A percentile compares a stretch with the other conserved stretches of the same genome.
Evolutionary conservation across 2,329 filamentous ascomycete genomes (phyloP).

Genomic region (Bipolaris zeicola): DNA sequence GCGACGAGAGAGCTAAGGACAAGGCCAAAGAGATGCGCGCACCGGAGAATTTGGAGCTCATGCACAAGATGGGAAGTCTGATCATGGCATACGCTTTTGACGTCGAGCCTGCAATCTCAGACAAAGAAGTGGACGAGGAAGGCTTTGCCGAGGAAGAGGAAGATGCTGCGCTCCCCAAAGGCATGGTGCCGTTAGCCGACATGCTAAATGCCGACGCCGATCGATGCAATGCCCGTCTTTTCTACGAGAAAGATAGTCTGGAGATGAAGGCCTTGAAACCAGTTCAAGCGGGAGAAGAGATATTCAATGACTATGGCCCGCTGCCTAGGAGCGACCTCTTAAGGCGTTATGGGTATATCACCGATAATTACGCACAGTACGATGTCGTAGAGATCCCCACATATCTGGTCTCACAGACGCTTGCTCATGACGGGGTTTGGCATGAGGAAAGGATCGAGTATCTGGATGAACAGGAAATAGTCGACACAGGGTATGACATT

Average conservation of each 20-base stretch:
- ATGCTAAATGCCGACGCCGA: conserved; percentile 87
- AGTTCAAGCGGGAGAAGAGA: conserved; percentile 73
- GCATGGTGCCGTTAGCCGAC: conserved; percentile 90
- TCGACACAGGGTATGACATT: conserved; percentile 76
- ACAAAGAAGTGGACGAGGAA: conserved; percentile 63
- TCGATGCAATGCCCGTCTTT: conserved; percentile 72
- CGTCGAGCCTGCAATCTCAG: conserved; percentile 58
- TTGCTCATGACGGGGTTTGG: conserved; percentile 18
- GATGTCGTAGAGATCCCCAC: conserved; percentile 82
- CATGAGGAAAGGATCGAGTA: conserved; percentile 52
- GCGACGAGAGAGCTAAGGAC: conserved; percentile 42
- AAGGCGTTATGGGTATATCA: conserved; percentile 86
- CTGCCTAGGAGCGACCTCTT: conserved; percentile 82
- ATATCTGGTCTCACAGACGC: conserved; percentile 55
- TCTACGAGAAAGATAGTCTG: conserved; percentile 64
- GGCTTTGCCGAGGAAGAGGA: conserved; percentile 55
- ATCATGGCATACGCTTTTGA: conserved; percentile 97
- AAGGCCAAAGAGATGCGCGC: conserved; percentile 50
- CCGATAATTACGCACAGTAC: conserved; percentile 73
- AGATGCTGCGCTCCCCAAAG: conserved; percentile 65
- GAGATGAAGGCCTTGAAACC: conserved; percentile 73
- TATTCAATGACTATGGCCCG: conserved; percentile 89
- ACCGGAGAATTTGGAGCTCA: conserved; percentile 59
- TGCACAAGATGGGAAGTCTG: conserved; percentile 82
- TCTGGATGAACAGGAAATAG: conserved; percentile 65